phyloP scores from a whole-genome alignment of 345 rosid species.

The Murraya koenigii region DNA sequence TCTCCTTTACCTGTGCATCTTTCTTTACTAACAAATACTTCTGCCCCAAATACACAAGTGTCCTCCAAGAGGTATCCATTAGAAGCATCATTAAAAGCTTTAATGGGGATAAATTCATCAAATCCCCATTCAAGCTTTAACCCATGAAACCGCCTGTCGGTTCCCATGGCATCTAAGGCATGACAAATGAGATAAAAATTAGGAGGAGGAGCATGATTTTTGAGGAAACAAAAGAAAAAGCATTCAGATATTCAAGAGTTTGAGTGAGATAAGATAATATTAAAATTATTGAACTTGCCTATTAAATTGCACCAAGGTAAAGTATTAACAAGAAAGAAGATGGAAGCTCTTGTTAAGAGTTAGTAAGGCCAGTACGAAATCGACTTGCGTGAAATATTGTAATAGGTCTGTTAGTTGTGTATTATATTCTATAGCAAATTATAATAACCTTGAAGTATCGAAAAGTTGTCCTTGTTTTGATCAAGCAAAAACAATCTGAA shows the following conservation, averaged over 20 bases:
- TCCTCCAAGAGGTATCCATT: constrained; percentile 42
- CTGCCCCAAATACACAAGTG: constrained; percentile 42
- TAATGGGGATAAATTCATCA: constrained; percentile 30
- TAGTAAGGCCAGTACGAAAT: no score
- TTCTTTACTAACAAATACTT: constrained; percentile 41
- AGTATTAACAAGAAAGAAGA: no score
- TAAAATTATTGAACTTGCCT: no score
- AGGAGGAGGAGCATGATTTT: background rate
- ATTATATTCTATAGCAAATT: no score
- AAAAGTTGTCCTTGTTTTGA: constrained; percentile 36
- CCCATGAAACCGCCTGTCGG: constrained; percentile 33
- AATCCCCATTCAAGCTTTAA: constrained; percentile 41
- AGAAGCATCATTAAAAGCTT: constrained; percentile 21
- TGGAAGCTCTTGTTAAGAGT: no score
- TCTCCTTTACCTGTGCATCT: constrained; percentile 36
- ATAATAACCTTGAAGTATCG: constrained; percentile 33
- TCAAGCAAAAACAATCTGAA: constrained; percentile 53
- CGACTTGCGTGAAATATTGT: no score
- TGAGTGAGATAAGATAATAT: no score
- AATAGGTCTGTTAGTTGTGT: background rate
- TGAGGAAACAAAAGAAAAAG: no score
- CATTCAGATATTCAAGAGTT: no score
- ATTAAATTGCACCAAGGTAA: no score
- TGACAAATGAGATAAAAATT: background rate
- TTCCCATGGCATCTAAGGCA: constrained; percentile 29